Base-by-base conservation (phyloP, 2,329 filamentous ascomycete species). In the Aspergillus viridinutans region DNA sequence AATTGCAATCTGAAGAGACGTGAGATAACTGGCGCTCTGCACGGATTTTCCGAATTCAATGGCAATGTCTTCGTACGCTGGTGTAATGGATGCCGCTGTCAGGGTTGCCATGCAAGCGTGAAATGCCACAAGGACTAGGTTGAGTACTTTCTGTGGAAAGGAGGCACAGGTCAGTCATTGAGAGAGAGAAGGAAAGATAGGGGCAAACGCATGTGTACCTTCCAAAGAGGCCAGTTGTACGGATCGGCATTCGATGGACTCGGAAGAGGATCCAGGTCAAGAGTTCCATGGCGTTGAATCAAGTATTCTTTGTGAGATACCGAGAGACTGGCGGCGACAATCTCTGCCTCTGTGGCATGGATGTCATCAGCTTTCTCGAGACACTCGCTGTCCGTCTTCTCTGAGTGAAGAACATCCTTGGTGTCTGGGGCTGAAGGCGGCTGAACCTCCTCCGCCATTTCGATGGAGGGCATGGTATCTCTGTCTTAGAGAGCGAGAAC, bases 101-200 rank as follows among this genome's bases (percentile, higher is more conserved):
- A 85, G 85, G 3, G 81, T 82, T 48, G 77, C 77, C 80, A 85
- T 85, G 69, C 80, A 80, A 40, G 82, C 80, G 56, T 85, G 81
- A 62, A 84, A 82, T 1, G 82, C 81, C 17, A 86, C 81, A 28
- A 85, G 75, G 12, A 80, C 61, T 0, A 86, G 71, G 61, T 85
- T 84, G 56, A 72, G 57, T 17, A 77, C 67, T 78, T 84, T 85
- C 80, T 83, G 57, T 10, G 45, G 23, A 53, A 38, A 38, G 32
- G 32, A 17, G 14, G 14, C 32, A 38, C 2, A 7, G 32, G 14
- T 38, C 14, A 38, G 32, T 7, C 14, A 17, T 38, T 7, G 5
- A 1, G 3, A 3, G 5, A 17, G 14, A 2, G 14, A 38, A 2
- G 3, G 14, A 38, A 17, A 38, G 14, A 38, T 3, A 35, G 32